phyloP scores from a whole-genome alignment of 2,329 filamentous ascomycete species.

The Chaetothyriales sp. region DNA sequence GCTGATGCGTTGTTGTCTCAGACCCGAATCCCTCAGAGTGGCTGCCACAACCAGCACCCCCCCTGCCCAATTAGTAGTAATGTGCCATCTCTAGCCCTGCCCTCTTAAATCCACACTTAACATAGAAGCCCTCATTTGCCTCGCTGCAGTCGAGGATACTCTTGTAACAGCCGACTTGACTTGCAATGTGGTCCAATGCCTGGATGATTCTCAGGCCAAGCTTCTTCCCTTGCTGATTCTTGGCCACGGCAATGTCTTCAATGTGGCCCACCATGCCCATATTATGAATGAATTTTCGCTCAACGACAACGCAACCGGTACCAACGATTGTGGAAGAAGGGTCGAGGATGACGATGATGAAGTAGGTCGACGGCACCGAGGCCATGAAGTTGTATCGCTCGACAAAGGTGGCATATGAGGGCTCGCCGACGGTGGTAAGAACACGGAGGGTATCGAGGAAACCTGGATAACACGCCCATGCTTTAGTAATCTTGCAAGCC shows the following conservation, averaged over 20 bases:
- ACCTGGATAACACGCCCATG: constrained; percentile 22
- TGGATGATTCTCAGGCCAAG: constrained; percentile 84
- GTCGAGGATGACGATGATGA: constrained; percentile 73
- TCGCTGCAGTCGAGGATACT: constrained; percentile 93
- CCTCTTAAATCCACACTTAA: constrained; percentile 90
- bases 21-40: not conserved
- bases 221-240: constrained; percentile 95
- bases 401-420: constrained; percentile 58
- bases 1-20: not conserved
- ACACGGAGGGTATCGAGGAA: constrained; percentile 87
- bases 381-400: constrained; percentile 72
- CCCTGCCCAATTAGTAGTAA: constrained; percentile 44
- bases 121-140: constrained; percentile 90
- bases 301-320: constrained; percentile 76
- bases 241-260: constrained; percentile 90
- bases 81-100: constrained; percentile 94
- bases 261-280: constrained; percentile 69
- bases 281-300: constrained; percentile 55
- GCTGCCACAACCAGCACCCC: too few species aligned
- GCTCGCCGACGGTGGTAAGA: constrained; percentile 82
- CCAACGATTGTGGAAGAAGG: constrained; percentile 58
- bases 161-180: constrained; percentile 88
- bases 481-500: not conserved
- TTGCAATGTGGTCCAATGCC: constrained; percentile 75
- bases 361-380: constrained; percentile 62